Base-by-base conservation (phyloP, 1,284 basidiomycete species). In the Microbotryum intermedium region DNA sequence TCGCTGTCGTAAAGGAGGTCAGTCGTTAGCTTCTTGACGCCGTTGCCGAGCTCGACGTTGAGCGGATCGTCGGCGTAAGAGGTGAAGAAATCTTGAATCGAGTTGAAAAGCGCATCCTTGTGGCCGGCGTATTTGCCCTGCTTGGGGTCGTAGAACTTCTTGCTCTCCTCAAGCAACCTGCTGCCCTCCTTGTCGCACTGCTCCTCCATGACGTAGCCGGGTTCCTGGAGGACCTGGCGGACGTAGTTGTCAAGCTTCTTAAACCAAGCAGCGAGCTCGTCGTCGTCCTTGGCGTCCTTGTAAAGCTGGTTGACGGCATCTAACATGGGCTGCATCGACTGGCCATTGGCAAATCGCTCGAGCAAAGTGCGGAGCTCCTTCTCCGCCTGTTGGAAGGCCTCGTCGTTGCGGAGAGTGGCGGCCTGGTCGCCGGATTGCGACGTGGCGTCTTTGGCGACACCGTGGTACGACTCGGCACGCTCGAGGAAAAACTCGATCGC, bases 311-410 rank as follows among this genome's bases (percentile, higher is more conserved):
- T 80, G 60, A 87, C 78, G 13, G 90, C 82, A 67, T 88, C 81
- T 53, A 87, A 78, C 62, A 94, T 83, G 51, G 80, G 76, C 62
- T 86, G 78, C 74, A 90, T 81, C 70, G 68, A 75, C 50, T 71
- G 72, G 66, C 82, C 83, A 72, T 92, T 87, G 44, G 93, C 92
- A 74, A 97, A 94, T 45, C 93, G 85, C 77, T 97, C 92, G 55
- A 95, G 82, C 16, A 97, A 79, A 1, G 83, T 84, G 55, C 87
- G 82, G 46, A 94, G 81, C 71, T 90, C 84, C 39, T 73, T 67
- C 23, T 81, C 79, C 5, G 87, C 81, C n/a, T 78, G 75, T 55
- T 81, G 77, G 68, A 90, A 76, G 4, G 77, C 73, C 1, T 79
- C 76, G 69, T 89, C 82, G 23, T 75, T 72, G 26, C 78, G 76